These are phyloP conservation scores for Trametes villosa DNA, from an alignment of 768 basidiomycete genomes.

Conservation along the genomic window DNA sequence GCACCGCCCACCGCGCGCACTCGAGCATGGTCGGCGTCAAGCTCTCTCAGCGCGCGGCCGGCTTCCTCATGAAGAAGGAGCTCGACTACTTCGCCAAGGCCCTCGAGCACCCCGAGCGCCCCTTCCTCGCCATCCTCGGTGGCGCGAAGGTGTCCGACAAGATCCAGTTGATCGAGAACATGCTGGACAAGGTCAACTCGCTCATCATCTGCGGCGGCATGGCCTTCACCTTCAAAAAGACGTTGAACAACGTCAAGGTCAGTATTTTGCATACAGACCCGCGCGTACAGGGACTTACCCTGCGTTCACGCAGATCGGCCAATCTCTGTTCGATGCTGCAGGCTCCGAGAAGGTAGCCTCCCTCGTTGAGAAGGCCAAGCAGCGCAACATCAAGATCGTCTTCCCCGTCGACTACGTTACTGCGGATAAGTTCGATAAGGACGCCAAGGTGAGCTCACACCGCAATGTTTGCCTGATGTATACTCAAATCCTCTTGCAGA, in stretches of 20 bases:
- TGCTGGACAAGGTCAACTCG: constrained; percentile 98
- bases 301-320: constrained; percentile 76
- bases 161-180: constrained; percentile 97
- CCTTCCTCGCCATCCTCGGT: constrained; percentile 97
- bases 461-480: not conserved
- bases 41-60: constrained; percentile 88
- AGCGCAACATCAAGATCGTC: constrained; percentile 90
- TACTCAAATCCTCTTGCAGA: constrained; percentile 45
- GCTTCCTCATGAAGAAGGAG: constrained; percentile 98
- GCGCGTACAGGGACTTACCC: too few species aligned
- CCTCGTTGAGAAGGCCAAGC: constrained; percentile 90
- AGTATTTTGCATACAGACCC: constrained; percentile 30
- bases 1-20: constrained; percentile 97
- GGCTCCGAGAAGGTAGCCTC: constrained; percentile 84
- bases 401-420: constrained; percentile 96
- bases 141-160: constrained; percentile 99
- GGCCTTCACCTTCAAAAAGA: constrained; percentile 99
- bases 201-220: constrained; percentile 98
- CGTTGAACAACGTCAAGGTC: constrained; percentile 76
- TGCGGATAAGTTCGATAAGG: constrained; percentile 93
- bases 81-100: constrained; percentile 99
- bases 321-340: constrained; percentile 89
- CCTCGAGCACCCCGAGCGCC: constrained; percentile 89
- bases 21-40: constrained; percentile 98
- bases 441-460: constrained; percentile 67